Evolutionary conservation across 2,329 filamentous ascomycete genomes (phyloP).

Genomic region (Monilinia aucupariae): DNA sequence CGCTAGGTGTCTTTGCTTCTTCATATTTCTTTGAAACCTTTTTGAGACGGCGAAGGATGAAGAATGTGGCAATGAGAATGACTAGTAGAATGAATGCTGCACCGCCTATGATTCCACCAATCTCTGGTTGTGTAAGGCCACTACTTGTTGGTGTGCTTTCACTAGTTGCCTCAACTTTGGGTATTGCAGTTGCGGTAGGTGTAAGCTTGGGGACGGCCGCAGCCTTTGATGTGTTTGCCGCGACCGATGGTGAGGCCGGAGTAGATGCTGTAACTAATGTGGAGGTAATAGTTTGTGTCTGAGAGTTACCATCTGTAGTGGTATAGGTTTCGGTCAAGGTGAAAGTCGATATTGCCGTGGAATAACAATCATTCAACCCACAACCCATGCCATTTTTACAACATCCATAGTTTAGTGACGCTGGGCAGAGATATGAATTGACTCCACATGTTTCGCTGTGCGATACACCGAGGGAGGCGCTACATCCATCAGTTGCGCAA

Average conservation of each 20-base stretch:
- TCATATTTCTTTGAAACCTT: constrained; percentile 33
- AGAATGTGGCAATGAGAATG: constrained; percentile 43
- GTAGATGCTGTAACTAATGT: constrained; percentile 37
- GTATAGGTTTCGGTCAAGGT: constrained; percentile 43
- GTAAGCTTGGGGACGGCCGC: constrained; percentile 24
- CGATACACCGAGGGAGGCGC: constrained; percentile 41
- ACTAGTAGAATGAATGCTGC: constrained; percentile 45
- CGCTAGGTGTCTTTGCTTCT: constrained; percentile 22
- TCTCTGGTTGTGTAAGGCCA: constrained; percentile 33
- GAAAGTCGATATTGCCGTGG: constrained; percentile 43
- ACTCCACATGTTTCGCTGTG: constrained; percentile 41
- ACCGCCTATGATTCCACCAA: constrained; percentile 52
- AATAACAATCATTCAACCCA: constrained; percentile 44
- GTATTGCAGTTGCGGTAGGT: constrained; percentile 21
- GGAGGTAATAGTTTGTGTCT: constrained; percentile 39
- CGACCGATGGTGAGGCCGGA: constrained; percentile 33
- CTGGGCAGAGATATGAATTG: constrained; percentile 45
- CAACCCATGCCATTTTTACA: constrained; percentile 48
- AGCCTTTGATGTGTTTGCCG: constrained; percentile 12
- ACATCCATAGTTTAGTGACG: constrained; percentile 48
- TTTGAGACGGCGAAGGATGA: constrained; percentile 48
- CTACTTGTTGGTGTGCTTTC: constrained; percentile 29
- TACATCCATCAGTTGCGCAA: constrained; percentile 44
- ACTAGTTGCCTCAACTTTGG: constrained; percentile 35
- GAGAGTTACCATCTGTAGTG: constrained; percentile 41